Percentiles rank a stretch among this genome's conserved stretches.
phyloP scores from a whole-genome alignment of 106 monocot species.

The Acorus calamus region DNA sequence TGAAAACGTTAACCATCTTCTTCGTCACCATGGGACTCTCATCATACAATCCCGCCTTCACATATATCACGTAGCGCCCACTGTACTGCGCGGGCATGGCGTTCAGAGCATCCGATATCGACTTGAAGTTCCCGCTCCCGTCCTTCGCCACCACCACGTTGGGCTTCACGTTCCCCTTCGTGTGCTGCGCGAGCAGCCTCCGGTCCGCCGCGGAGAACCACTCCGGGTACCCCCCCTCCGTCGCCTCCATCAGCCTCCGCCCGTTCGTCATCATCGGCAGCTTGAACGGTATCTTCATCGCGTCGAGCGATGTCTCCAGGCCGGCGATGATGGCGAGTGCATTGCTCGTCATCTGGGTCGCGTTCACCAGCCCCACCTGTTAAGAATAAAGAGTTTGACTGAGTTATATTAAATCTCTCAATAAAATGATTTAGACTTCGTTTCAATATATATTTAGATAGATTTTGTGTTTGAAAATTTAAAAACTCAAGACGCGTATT shows the following conservation, averaged over 20 bases:
- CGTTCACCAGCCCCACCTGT: slow-evolving; percentile 9
- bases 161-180: slow-evolving; percentile 5
- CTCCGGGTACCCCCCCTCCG: slow-evolving; percentile 7
- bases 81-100: slow-evolving; percentile 16
- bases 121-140: slow-evolving; percentile 49
- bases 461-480: too few species aligned
- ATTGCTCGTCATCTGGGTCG: slow-evolving; percentile 52
- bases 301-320: background rate
- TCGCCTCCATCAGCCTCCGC: background rate
- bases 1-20: slow-evolving; percentile 29
- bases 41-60: slow-evolving; percentile 43
- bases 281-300: background rate
- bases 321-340: slow-evolving; percentile 50
- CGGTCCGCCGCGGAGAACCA: slow-evolving; percentile 30
- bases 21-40: slow-evolving; percentile 29
- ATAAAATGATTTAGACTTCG: too few species aligned
- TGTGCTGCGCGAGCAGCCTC: slow-evolving; percentile 24
- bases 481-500: too few species aligned
- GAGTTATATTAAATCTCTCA: too few species aligned
- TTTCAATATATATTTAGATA: too few species aligned
- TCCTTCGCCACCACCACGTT: slow-evolving; percentile 48
- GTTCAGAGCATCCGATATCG: slow-evolving; percentile 33
- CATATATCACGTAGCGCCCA: slow-evolving; percentile 40
- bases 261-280: background rate
- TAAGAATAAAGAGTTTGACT: too few species aligned